Percentiles rank a stretch among this genome's conserved stretches.
These are phyloP conservation scores for Monosporozyma yasuniensis DNA, from an alignment of 805 yeast genomes.

Conservation along the genomic window DNA sequence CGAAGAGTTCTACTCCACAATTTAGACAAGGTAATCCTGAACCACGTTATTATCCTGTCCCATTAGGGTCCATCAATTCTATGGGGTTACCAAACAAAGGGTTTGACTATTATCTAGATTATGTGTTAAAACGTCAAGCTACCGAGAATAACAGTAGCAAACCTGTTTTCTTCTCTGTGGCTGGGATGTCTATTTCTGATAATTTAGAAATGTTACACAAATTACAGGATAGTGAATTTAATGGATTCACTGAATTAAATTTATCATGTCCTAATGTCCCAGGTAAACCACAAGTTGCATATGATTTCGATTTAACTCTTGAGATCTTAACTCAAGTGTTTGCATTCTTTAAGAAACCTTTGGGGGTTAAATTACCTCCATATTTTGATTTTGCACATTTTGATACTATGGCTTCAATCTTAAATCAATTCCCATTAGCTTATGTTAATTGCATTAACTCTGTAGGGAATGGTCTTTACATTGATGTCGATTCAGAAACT, in stretches of 20 bases:
- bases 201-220: conserved; percentile 17
- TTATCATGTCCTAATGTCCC: conserved; percentile 30
- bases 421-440: conserved; percentile 22
- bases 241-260: conserved; percentile 25
- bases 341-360: conserved; percentile 23
- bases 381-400: conserved; percentile 29
- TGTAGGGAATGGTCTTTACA: conserved; percentile 26
- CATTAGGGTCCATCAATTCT: conserved; percentile 28
- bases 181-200: conserved; percentile 27
- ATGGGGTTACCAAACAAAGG: conserved; percentile 29
- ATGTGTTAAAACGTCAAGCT: conserved; percentile 17
- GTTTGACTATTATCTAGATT: conserved; percentile 23
- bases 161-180: conserved; percentile 24
- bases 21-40: conserved; percentile 26
- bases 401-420: conserved; percentile 21
- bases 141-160: conserved; percentile 2
- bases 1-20: conserved; percentile 23
- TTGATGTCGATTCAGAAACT: conserved; percentile 22
- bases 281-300: conserved; percentile 29
- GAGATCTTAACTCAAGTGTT: conserved; percentile 21
- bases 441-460: conserved; percentile 27
- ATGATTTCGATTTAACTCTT: conserved; percentile 23
- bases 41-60: conserved; percentile 26
- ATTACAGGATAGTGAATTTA: conserved; percentile 22
- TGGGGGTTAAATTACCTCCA: conserved; percentile 28